phyloP scores from a whole-genome alignment of 352 stramenopile genomes.

The Globisporangium mamillatum region DNA sequence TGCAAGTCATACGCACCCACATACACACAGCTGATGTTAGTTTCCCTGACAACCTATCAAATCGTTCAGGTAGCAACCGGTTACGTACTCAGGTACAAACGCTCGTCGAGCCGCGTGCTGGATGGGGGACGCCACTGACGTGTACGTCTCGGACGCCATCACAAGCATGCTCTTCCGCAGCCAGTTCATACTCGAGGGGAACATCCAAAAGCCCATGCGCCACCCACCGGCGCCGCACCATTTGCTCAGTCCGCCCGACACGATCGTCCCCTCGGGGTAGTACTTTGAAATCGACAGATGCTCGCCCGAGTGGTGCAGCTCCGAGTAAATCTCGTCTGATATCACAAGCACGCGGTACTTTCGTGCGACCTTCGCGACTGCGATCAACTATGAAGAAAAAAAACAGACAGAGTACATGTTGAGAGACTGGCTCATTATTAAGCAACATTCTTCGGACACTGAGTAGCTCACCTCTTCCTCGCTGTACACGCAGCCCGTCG shows the following conservation, averaged over 20 bases:
- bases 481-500: constrained; percentile 79
- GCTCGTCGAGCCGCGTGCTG: constrained; percentile 80
- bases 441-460: neutral
- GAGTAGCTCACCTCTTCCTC: constrained; percentile 56
- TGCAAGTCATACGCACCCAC: constrained; percentile 19
- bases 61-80: neutral
- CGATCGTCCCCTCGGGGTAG: constrained; percentile 86
- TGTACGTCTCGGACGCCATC: constrained; percentile 89
- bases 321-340: constrained; percentile 89
- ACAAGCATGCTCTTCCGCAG: constrained; percentile 85
- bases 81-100: constrained; percentile 72
- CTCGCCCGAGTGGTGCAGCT: constrained; percentile 68
- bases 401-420: neutral
- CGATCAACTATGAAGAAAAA: constrained; percentile 25
- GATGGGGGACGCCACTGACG: constrained; percentile 81
- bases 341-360: constrained; percentile 89
- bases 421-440: neutral
- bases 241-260: constrained; percentile 84
- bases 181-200: constrained; percentile 74
- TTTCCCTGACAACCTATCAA: neutral
- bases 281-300: constrained; percentile 85
- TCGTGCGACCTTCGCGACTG: constrained; percentile 65
- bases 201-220: constrained; percentile 88
- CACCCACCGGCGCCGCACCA: constrained; percentile 86
- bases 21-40: neutral